These are phyloP conservation scores for Leucoagaricus sp. DNA, from an alignment of 1,284 basidiomycete genomes.

Conservation along the genomic window DNA sequence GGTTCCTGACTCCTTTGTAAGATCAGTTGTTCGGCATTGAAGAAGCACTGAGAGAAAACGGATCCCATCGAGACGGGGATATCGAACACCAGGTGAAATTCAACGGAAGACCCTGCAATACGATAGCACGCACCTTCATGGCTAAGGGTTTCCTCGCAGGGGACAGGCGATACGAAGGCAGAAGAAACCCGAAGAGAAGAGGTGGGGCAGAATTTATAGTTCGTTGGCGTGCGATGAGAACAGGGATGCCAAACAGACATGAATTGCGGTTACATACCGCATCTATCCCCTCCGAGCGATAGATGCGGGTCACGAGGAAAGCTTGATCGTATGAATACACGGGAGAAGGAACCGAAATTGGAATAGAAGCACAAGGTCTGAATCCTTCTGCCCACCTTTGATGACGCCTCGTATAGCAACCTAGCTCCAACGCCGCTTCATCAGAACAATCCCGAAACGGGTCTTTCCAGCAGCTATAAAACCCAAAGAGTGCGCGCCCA, in stretches of 20 bases:
- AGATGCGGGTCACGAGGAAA: conserved; percentile 9
- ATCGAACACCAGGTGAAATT: too few relatives aligned
- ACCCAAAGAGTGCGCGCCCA: background rate
- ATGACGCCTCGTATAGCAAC: background rate
- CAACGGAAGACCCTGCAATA: too few relatives aligned
- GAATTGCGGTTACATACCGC: background rate
- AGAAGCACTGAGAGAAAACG: background rate
- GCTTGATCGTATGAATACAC: background rate
- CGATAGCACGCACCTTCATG: too few relatives aligned
- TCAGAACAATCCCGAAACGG: background rate
- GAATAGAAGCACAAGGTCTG: conserved; percentile 7
- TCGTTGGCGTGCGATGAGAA: background rate
- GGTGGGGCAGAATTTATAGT: conserved; percentile 9
- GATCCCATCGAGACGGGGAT: too few relatives aligned
- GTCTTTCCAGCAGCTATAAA: background rate
- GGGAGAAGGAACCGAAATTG: background rate
- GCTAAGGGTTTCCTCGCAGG: too few relatives aligned
- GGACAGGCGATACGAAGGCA: too few relatives aligned
- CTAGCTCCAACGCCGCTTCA: background rate
- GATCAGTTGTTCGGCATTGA: background rate
- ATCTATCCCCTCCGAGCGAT: conserved; percentile 12
- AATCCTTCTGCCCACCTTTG: background rate
- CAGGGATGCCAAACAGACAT: background rate
- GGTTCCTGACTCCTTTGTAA: background rate
- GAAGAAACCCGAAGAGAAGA: too few relatives aligned